These are phyloP conservation scores for Hymenoscyphus infarciens DNA, from an alignment of 2,329 filamentous ascomycete species.

Conservation along the genomic window DNA sequence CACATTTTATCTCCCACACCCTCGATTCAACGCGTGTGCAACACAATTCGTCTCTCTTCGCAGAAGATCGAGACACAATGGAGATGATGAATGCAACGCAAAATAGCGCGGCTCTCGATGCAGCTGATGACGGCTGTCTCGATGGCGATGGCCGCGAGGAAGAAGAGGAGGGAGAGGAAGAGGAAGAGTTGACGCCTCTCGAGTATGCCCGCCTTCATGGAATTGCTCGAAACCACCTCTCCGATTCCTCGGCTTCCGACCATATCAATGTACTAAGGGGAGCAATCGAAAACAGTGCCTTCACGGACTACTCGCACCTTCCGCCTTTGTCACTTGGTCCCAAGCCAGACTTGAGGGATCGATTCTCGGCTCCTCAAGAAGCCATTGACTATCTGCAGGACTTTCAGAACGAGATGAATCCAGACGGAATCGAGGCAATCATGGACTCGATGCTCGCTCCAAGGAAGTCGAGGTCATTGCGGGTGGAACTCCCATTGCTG, in stretches of 20 bases:
- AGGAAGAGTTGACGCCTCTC: constrained; percentile 23
- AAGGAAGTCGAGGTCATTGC: constrained; percentile 12
- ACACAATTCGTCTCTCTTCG: background rate
- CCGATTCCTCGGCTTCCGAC: constrained; percentile 16
- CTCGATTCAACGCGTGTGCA: background rate
- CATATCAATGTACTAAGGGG: constrained; percentile 21
- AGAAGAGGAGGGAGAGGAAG: background rate
- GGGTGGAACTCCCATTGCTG: constrained; percentile 32
- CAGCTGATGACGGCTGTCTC: too few relatives aligned
- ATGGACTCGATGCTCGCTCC: constrained; percentile 13
- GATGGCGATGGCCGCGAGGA: background rate
- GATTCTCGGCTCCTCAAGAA: constrained; percentile 25
- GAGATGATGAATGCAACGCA: background rate
- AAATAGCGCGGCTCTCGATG: background rate
- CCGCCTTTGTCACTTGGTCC: constrained; percentile 19
- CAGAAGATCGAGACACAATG: background rate
- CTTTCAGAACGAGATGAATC: constrained; percentile 15
- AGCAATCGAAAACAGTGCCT: background rate
- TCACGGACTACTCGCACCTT: constrained; percentile 17
- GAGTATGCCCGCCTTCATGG: constrained; percentile 33
- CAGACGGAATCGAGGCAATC: constrained; percentile 16
- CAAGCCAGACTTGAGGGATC: constrained; percentile 24
- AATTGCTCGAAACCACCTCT: constrained; percentile 27
- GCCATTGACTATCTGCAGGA: constrained; percentile 25
- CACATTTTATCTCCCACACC: background rate